Evolutionary conservation across 768 basidiomycete species (phyloP).

Genomic region (Lentinula raphanica): DNA sequence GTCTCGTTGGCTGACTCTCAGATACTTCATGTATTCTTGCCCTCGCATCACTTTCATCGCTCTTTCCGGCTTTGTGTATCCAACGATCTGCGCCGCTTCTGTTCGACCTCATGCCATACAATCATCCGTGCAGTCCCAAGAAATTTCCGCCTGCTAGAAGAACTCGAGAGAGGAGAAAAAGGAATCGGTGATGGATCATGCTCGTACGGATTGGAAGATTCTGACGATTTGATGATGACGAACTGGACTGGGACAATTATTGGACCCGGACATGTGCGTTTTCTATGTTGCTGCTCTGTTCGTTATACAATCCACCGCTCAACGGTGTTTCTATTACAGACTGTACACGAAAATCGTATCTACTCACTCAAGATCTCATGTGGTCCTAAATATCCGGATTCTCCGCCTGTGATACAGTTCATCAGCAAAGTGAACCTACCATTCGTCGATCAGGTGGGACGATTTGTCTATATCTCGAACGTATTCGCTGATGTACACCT

Average conservation of each 20-base stretch:
- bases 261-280: conserved; percentile 89
- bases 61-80: not conserved
- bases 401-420: conserved; percentile 78
- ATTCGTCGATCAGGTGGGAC: conserved; percentile 62
- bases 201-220: conserved; percentile 93
- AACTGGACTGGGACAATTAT: conserved; percentile 99
- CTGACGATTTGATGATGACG: conserved; percentile 96
- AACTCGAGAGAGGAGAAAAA: conserved; percentile 99
- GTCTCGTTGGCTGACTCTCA: too few species aligned
- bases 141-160: conserved; percentile 94
- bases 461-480: not conserved
- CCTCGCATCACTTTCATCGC: not conserved
- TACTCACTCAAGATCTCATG: conserved; percentile 92
- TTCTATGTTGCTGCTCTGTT: conserved; percentile 9
- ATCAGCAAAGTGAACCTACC: conserved; percentile 89
- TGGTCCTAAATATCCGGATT: conserved; percentile 69
- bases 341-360: conserved; percentile 98
- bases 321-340: conserved; percentile 40
- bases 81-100: not conserved
- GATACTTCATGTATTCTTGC: not conserved
- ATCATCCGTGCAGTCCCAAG: conserved; percentile 71
- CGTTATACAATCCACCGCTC: not conserved
- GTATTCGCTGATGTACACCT: not conserved
- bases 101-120: not conserved
- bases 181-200: conserved; percentile 98